Base-by-base conservation (phyloP, 805 yeast genomes). In the Cyberlindnera saturnus region DNA sequence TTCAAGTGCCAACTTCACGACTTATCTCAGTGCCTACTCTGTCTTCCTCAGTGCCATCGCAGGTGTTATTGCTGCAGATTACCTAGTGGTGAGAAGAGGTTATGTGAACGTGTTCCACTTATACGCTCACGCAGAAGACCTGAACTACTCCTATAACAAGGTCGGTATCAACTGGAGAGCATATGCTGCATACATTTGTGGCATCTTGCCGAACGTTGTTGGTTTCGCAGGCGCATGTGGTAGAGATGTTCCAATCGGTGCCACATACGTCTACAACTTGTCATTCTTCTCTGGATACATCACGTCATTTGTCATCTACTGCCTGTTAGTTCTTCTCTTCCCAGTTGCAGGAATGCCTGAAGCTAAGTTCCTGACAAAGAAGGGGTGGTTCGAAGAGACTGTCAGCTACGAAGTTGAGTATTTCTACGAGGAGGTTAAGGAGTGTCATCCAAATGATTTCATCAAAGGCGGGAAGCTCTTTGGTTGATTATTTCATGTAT, bases 151-250 rank as follows among this genome's bases (percentile, higher is more conserved):
- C 65, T 87, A 76, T 65, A 73, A 75, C 55, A 64, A 56, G 28
- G 64, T 68, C 38, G 96, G 96, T 33, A 53, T 77, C 62, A 86
- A 87, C 60, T 86, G 95, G 93, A 73, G 95, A 61, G 96, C 91
- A 2, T 80, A 77, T 51, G 77, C 72, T 29, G 93, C 96, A 1
- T 88, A 88, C 60, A 61, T 88, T 50, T 72, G 81, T 51, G 96
- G 96, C 43, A 81, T 89, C 46, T 67, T 79, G 31, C 93, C 95
- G 38, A 88, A 87, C 56, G 81, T 88, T 57, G 84, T 84, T 17
- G 96, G 96, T 2, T 88, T 88, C 54, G 91, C 82, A 6, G 88
- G 95, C 49, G 88, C 89, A 9, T 79, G 86, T 19, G 86, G 82
- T 33, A 75, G 80, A n/a, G 73, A 70, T 46, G 95, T 87, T 14